Evolutionary conservation across 495 filamentous ascomycete species (phyloP), one percentile per base, ranked within the genome.

Genomic region (Staphylotrichum tortipilum): DNA sequence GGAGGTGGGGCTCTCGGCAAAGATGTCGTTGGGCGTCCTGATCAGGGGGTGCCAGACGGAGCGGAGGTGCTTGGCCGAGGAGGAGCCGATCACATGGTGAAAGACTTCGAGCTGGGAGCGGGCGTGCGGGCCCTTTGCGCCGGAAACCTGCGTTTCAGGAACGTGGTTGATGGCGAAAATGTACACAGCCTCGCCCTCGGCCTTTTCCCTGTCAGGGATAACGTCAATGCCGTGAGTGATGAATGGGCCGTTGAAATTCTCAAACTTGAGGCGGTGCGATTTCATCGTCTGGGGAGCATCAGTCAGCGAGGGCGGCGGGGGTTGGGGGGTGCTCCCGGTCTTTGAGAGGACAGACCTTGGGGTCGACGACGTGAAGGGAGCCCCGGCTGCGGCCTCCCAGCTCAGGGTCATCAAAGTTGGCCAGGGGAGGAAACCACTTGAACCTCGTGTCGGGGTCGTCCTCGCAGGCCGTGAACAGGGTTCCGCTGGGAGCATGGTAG

Each of bases 201-300:
- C 47, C 18, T 66, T 57, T 9, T 67, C 57, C 0, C 67, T 70
- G 24, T 79, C 72, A 0, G 56, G 60, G 33, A 79, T 70, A 4
- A 84, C 68, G 41, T 78, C 76, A 47, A 84, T 78, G 8, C 81
- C 81, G 51, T 83, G 81, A 0, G 79, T 80, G 7, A 77, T 54
- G 39, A 84, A 80, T 0, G 76, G 66, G 9, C 69, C 68, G 15
- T 69, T 40, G 54, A 82, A 83, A 54, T 75, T 68, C 10, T 73
- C 62, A 14, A 82, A 71, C 0, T 44, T 24, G 11, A 84, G 65
- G 9, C 72, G 66, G 7, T 54, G 67, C 1, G 76, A 70, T 40
- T 65, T 66, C 61, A 77, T 60, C 4, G 78, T 80, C 77, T 80
- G 36, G n/a, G n/a, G n/a, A n/a, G n/a, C n/a, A n/a, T n/a, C 7